A percentile compares a stretch with the other conserved stretches of the same genome.
phyloP scores from a whole-genome alignment of 2,329 filamentous ascomycete genomes.

The Cladobotryum mycophilum region DNA sequence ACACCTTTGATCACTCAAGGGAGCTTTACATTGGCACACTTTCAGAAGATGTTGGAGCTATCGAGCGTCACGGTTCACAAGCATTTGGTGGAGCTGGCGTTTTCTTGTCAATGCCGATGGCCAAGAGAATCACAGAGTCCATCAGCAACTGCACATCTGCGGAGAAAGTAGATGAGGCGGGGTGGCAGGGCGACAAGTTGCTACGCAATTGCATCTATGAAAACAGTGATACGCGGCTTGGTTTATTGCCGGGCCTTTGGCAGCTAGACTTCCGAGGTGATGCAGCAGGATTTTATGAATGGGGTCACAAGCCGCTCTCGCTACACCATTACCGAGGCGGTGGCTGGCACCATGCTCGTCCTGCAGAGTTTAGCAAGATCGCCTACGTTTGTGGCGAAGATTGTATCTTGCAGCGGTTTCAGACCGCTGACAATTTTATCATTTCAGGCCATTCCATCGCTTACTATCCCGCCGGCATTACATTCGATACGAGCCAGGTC shows the following conservation, averaged over 20 bases:
- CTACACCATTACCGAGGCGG: constrained; percentile 60
- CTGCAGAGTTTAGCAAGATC: constrained; percentile 51
- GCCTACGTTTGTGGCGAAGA: constrained; percentile 55
- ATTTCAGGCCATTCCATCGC: constrained; percentile 55
- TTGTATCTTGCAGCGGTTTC: constrained; percentile 54
- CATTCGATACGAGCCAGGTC: constrained; percentile 43
- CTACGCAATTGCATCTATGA: constrained; percentile 59
- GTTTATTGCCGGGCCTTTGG: constrained; percentile 50
- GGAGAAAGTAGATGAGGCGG: constrained; percentile 49
- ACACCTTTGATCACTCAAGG: constrained; percentile 44
- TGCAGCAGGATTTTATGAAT: constrained; percentile 59
- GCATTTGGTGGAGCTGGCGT: constrained; percentile 59
- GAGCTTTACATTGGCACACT: constrained; percentile 56
- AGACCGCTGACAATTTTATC: constrained; percentile 45
- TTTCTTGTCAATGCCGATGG: constrained; percentile 50
- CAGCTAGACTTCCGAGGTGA: constrained; percentile 56
- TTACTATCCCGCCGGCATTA: constrained; percentile 48
- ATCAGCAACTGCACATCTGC: constrained; percentile 41
- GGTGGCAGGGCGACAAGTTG: constrained; percentile 54
- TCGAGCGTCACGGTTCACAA: constrained; percentile 55
- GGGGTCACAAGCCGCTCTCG: constrained; percentile 52
- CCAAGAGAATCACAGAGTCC: constrained; percentile 38
- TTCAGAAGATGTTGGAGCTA: constrained; percentile 55
- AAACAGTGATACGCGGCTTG: constrained; percentile 53
- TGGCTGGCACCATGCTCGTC: constrained; percentile 48